Evolutionary conservation across 1,139 yeast species (phyloP), one percentile per base, ranked within the genome.

Genomic region (Saccharomyces hybrid): DNA sequence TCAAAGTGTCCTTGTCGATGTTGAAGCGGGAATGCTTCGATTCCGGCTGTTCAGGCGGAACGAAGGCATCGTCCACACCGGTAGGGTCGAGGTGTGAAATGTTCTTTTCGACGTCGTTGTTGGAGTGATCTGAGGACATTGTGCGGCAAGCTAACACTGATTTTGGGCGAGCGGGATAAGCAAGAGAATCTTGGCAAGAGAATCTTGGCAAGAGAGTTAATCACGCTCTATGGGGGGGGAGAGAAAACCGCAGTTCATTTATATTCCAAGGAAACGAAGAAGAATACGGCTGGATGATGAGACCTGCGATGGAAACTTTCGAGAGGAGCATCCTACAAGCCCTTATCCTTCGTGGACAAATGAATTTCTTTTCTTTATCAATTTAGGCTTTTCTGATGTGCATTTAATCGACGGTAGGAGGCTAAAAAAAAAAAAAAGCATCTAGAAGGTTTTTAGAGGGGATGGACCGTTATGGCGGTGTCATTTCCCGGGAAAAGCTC

Each of bases 121-220:
- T 86, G 32, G 32, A 29, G 32, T 29, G 32, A 29, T 29, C 32
- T 29, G 32, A 29, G 32, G 32, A 29, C 32, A 9, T 29, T 29
- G 32, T 29, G 32, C 32, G 32, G 32, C 32, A 29, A 29, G 32
- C 32, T 29, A 29, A 29, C 32, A 9, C 31, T 28, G 31, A 28
- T 29, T 29, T 29, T 29, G 13, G 13, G 5, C 8, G 31, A 28
- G 8, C 8, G 5, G 3, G 3, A 29, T 29, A 29, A 29, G 1
- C 32, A 29, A 29, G 32, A 29, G n/a, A 11, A 11, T 29, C 32
- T 29, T 29, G 1, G 1, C 32, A 29, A 29, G 32, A 29, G n/a
- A 11, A 11, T 29, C 32, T 29, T 29, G 1, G 32, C 32, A 29
- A 29, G 32, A 29, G 32, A 16, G 0, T 11, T 29, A 3, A 29